Evolutionary conservation across 148 eudicot genomes (phyloP).

Genomic region (Rhododendron molle): DNA sequence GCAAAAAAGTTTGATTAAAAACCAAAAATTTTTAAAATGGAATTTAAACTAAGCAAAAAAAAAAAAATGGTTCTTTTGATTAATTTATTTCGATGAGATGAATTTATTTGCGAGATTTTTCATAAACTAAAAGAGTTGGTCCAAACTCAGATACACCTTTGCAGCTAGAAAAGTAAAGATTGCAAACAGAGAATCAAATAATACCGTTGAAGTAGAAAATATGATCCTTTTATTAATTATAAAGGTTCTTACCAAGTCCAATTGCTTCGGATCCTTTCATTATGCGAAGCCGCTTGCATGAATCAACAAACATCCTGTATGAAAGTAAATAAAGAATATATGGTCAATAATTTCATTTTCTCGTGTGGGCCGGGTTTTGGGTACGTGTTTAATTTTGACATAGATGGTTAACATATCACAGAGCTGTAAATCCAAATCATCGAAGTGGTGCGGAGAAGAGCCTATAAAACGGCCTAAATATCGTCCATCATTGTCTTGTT

Average conservation of each 20-base stretch:
- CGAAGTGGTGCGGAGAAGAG: no score
- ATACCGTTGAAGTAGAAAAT: not conserved
- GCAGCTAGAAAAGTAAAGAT: not conserved
- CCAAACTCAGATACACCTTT: not conserved
- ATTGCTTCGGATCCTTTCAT: slow-evolving; percentile 75
- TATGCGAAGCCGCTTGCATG: slow-evolving; percentile 67
- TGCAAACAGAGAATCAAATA: not conserved
- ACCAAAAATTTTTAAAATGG: no score
- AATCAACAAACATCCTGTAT: slow-evolving; percentile 62
- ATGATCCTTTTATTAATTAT: not conserved
- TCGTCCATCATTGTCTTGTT: no score
- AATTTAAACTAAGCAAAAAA: not conserved
- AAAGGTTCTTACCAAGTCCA: slow-evolving; percentile 49
- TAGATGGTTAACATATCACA: no score
- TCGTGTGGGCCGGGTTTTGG: not conserved
- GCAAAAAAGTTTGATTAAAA: not conserved
- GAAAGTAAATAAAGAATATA: not conserved
- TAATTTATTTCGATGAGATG: no score
- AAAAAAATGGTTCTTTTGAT: no score
- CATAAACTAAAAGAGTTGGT: not conserved
- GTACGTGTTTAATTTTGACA: not conserved
- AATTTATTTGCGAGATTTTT: no score
- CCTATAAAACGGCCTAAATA: no score
- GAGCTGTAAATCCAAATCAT: no score
- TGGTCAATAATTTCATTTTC: not conserved